Conservation (phyloP, 495 filamentous ascomycete species). For the Haplographium delicatum region DNA sequence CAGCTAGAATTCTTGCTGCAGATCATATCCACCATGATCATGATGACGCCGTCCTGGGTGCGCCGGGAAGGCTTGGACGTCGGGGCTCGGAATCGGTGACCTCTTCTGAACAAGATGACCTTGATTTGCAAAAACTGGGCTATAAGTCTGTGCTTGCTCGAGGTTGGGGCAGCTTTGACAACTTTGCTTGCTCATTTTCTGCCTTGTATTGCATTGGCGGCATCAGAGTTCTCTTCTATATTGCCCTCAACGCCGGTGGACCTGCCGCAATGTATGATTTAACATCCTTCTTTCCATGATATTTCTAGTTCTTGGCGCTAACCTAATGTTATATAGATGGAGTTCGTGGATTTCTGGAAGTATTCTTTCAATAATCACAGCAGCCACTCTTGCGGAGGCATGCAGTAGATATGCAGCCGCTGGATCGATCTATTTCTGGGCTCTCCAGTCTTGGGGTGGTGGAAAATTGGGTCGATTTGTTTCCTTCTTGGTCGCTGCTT, state of each 20-base stretch:
- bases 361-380: conserved; percentile 33
- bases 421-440: conserved; percentile 37
- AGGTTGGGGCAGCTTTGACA: conserved; percentile 32
- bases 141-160: conserved; percentile 31
- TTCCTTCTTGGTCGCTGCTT: conserved; percentile 33
- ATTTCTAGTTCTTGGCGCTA: not conserved
- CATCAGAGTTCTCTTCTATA: conserved; percentile 33
- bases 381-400: conserved; percentile 33
- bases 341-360: conserved; percentile 36
- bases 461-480: conserved; percentile 29
- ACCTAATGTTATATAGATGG: conserved; percentile 13
- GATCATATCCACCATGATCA: not conserved
- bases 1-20: not conserved
- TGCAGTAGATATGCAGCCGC: conserved; percentile 33
- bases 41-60: not conserved
- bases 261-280: conserved; percentile 29
- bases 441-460: conserved; percentile 33
- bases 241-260: conserved; percentile 31
- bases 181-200: conserved; percentile 34
- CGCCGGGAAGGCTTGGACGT: not conserved
- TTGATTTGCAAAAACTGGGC: conserved; percentile 30
- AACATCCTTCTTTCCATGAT: not conserved
- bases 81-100: not conserved
- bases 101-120: conserved; percentile 27
- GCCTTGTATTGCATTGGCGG: conserved; percentile 33